Conservation (phyloP, 345 rosid species). For the Dipteronia sinensis region DNA sequence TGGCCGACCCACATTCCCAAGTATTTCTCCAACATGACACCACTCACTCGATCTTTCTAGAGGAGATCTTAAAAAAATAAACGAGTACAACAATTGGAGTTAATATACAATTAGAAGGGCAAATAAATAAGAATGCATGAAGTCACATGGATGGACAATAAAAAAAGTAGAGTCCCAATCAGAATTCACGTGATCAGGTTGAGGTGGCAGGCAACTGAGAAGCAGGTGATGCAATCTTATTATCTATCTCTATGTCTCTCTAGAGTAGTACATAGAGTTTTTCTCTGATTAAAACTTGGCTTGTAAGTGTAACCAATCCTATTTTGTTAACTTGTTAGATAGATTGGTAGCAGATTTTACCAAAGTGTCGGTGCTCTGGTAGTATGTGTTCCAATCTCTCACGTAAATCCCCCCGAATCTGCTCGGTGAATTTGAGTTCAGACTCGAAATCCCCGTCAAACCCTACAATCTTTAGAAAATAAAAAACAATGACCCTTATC, state of each 20-base stretch:
- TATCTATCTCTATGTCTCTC: neutral
- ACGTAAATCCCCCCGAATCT: no score
- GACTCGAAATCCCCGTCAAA: no score
- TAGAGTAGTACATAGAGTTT: no score
- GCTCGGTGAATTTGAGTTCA: no score
- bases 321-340: neutral
- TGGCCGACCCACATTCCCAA: no score
- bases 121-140: neutral
- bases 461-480: no score
- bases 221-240: neutral
- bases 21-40: neutral
- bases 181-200: conserved; percentile 12
- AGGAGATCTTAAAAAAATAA: neutral
- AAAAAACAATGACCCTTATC: no score
- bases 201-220: neutral
- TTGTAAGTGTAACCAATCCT: neutral
- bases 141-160: neutral
- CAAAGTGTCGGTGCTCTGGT: no score
- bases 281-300: neutral
- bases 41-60: no score
- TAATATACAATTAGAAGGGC: neutral
- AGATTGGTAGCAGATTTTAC: no score
- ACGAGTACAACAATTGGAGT: neutral
- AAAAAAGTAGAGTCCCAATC: neutral
- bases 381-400: no score